A percentile compares a stretch with the other conserved stretches of the same genome.
Conservation (phyloP, 139 green algal species). For the Chlamydomonas incerta region DNA sequence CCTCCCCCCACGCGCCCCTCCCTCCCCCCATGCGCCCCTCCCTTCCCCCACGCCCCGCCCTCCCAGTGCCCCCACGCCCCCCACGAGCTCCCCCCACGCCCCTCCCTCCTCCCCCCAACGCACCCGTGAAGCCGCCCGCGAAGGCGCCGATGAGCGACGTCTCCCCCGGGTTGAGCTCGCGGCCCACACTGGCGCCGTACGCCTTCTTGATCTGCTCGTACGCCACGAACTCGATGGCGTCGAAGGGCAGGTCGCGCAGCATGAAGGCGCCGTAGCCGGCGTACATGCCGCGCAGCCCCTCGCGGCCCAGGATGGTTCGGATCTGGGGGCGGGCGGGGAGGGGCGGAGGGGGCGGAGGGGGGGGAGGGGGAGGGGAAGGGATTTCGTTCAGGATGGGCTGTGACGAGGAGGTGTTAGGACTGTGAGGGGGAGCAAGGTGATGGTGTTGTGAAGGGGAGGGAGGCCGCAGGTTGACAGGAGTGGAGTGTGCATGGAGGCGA, state of each 20-base stretch:
- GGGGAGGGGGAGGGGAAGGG: neutral
- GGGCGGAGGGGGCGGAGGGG: neutral
- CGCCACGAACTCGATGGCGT: slow-evolving; percentile 97
- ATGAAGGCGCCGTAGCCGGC: slow-evolving; percentile 99
- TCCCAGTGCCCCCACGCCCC: neutral
- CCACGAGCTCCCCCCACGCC: too few relatives aligned
- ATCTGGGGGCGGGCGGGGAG: slow-evolving; percentile 48
- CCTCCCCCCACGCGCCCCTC: too few relatives aligned
- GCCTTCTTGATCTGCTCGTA: slow-evolving; percentile 86
- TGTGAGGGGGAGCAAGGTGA: too few relatives aligned
- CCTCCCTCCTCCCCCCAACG: neutral
- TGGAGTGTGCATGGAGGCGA: too few relatives aligned
- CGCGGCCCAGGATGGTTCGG: slow-evolving; percentile 75
- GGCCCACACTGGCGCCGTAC: slow-evolving; percentile 32
- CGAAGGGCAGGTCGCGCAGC: slow-evolving; percentile 97
- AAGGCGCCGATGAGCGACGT: slow-evolving; percentile 77
- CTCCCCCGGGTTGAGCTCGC: slow-evolving; percentile 78
- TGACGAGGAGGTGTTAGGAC: too few relatives aligned
- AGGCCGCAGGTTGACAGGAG: too few relatives aligned
- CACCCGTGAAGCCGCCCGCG: slow-evolving; percentile 86
- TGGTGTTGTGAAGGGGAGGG: too few relatives aligned
- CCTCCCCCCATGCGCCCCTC: too few relatives aligned
- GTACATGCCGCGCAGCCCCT: slow-evolving; percentile 90
- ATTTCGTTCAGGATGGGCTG: neutral
- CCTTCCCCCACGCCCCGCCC: too few relatives aligned